Evolutionary conservation across 1,284 basidiomycete genomes (phyloP), one percentile per base, ranked within the genome.

Genomic region (Cystobasidium pallidum): DNA sequence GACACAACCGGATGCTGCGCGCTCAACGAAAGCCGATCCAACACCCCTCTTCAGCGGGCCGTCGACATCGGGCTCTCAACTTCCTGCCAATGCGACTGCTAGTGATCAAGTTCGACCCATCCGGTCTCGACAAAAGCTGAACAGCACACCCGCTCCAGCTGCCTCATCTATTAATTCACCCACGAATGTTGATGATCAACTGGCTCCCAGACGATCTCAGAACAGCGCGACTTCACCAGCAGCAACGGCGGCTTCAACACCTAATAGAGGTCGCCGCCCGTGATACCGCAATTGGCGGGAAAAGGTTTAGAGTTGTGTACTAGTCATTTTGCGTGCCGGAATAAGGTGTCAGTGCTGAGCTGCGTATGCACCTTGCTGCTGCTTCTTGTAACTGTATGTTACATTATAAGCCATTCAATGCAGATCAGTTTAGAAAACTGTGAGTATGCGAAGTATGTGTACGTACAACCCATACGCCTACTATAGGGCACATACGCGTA

Each of bases 121-220:
- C 8, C 34, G 62, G 8, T 64, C 62, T 11, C 59, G 68, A 4
- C 68, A 71, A 32, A 71, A 71, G 36, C 45, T 70, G 30, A 61
- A 61, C 58, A 61, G 24, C 34, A 24, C 54, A 21, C 19, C 64
- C 11, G 30, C 30, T 11, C 11, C 68, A 59, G 45, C 43, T n/a
- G 19, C 58, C 2, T 19, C 67, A 3, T 11, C 64, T 36, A 43
- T 24, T 1, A 43, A 24, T 21, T 32, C 51, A 52, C 51, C 64
- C 17, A 66, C 51, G 19, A 66, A 66, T 28, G 30, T 54, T 3
- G 64, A 66, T 26, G 64, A 66, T 28, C 64, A 66, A 52, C 34
- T 66, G 13, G 51, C 64, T 24, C 64, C 64, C 13, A 49, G 64
- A 41, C 21, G 62, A 51, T 43, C 62, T 30, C 47, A 49, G 15